Percentiles rank a stretch among this genome's conserved stretches.
Conservation (phyloP, 2,329 filamentous ascomycete genomes). For the Diplocarpon mali region DNA sequence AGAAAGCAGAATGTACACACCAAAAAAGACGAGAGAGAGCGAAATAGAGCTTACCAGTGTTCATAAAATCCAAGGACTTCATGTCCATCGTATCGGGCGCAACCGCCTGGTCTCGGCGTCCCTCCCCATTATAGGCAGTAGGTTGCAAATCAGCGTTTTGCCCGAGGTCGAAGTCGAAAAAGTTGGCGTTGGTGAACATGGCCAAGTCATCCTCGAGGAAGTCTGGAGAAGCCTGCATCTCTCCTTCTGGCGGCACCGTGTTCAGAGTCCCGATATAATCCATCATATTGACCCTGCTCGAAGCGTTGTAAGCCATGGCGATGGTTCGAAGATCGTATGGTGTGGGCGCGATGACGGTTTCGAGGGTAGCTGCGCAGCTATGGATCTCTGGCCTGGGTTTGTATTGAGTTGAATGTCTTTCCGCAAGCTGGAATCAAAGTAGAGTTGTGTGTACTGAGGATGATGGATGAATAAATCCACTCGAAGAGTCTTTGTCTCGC, state of each 20-base stretch:
- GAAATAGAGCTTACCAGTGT: slow-evolving; percentile 1
- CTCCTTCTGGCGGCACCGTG: slow-evolving; percentile 51
- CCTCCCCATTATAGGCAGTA: slow-evolving; percentile 10
- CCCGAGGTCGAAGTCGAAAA: slow-evolving; percentile 68
- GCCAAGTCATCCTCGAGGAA: slow-evolving; percentile 61
- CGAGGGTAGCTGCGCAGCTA: neutral
- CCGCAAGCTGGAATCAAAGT: no score
- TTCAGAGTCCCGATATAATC: slow-evolving; percentile 84
- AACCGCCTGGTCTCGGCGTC: slow-evolving; percentile 3
- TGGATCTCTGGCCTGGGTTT: no score
- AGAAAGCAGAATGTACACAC: neutral
- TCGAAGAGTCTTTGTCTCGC: slow-evolving; percentile 1
- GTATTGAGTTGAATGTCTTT: no score
- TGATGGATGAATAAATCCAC: neutral
- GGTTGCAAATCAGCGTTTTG: slow-evolving; percentile 45
- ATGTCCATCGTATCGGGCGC: slow-evolving; percentile 10
- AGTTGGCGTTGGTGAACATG: slow-evolving; percentile 73
- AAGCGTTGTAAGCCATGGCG: slow-evolving; percentile 56
- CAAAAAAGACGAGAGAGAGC: neutral
- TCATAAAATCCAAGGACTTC: slow-evolving; percentile 13
- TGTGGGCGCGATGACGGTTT: slow-evolving; percentile 36
- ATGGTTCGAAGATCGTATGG: neutral
- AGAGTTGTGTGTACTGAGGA: neutral
- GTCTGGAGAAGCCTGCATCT: slow-evolving; percentile 41
- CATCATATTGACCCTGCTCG: slow-evolving; percentile 76